Conservation (phyloP, 2,329 filamentous ascomycete genomes). For the Sporothrix curviconia region DNA sequence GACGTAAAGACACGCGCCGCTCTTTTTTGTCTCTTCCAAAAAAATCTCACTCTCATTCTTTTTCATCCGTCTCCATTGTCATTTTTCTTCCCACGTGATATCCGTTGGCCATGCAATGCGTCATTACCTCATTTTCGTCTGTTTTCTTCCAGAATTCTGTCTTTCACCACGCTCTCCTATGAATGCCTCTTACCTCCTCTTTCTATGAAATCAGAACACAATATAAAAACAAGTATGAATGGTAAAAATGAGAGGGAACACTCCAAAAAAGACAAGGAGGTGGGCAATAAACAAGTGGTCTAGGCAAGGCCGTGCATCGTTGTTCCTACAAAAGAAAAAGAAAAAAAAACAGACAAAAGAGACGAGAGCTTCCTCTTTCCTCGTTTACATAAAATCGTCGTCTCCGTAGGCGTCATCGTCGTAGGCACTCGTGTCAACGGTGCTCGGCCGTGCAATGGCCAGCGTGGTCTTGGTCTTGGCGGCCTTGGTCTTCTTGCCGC, state of each 20-base stretch:
- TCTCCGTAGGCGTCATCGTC: constrained; percentile 70
- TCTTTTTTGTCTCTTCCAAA: neutral
- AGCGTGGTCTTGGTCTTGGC: constrained; percentile 89
- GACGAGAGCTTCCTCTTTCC: neutral
- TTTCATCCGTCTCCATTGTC: neutral
- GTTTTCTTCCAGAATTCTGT: neutral
- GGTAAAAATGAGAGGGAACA: neutral
- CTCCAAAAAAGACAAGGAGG: neutral
- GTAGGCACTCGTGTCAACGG: constrained; percentile 65
- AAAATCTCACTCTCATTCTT: too few species aligned
- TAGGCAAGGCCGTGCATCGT: neutral
- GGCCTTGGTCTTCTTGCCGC: constrained; percentile 93
- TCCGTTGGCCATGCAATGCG: constrained; percentile 7
- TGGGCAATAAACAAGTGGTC: neutral
- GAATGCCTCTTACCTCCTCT: neutral
- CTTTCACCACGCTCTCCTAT: too few species aligned
- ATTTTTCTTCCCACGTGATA: neutral
- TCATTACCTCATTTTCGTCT: neutral
- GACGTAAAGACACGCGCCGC: neutral
- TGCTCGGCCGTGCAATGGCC: constrained; percentile 55
- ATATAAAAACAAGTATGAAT: constrained; percentile 10
- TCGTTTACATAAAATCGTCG: constrained; percentile 65
- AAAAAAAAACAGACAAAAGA: constrained; percentile 8
- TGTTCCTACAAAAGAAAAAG: constrained; percentile 8
- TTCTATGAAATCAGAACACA: neutral